Percentiles rank a stretch among this genome's conserved stretches.
Evolutionary conservation across 108 stramenopile species (phyloP).

Genomic region (Seminavis robusta): DNA sequence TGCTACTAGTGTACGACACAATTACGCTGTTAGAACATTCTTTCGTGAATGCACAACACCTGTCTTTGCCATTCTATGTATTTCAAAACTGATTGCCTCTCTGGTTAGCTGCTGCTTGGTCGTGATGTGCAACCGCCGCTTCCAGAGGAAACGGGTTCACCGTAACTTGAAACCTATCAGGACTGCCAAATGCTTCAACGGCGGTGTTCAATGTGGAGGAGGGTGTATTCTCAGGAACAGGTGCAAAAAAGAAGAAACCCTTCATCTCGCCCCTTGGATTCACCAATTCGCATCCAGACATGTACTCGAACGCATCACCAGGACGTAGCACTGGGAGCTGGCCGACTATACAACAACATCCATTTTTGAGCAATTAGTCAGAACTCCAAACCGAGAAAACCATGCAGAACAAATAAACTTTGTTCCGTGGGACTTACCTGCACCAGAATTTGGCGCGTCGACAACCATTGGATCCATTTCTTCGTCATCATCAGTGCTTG

Average conservation of each 20-base stretch:
- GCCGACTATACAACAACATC: constrained; percentile 25
- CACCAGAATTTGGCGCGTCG: constrained; percentile 47
- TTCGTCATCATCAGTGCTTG: constrained; percentile 1
- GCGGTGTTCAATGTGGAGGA: constrained; percentile 3
- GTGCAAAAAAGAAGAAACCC: constrained; percentile 23
- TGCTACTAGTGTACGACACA: no score
- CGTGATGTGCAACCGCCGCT: no score
- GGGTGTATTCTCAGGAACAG: not conserved
- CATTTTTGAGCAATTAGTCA: not conserved
- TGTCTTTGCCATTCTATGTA: no score
- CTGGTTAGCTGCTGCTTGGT: no score
- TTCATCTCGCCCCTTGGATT: constrained; percentile 29
- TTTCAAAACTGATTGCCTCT: no score
- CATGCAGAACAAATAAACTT: no score
- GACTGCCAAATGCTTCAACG: constrained; percentile 1
- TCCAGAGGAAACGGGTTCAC: constrained; percentile 31
- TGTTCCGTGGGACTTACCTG: not conserved
- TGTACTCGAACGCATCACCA: constrained; percentile 50
- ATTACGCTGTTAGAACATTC: no score
- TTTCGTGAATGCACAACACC: no score
- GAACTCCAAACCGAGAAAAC: not conserved
- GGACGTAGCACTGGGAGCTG: constrained; percentile 57
- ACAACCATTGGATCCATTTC: constrained; percentile 15
- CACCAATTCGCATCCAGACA: constrained; percentile 44
- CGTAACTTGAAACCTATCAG: constrained; percentile 21